phyloP scores from a whole-genome alignment of 495 filamentous ascomycete genomes.

The Oleoguttula mirabilis region DNA sequence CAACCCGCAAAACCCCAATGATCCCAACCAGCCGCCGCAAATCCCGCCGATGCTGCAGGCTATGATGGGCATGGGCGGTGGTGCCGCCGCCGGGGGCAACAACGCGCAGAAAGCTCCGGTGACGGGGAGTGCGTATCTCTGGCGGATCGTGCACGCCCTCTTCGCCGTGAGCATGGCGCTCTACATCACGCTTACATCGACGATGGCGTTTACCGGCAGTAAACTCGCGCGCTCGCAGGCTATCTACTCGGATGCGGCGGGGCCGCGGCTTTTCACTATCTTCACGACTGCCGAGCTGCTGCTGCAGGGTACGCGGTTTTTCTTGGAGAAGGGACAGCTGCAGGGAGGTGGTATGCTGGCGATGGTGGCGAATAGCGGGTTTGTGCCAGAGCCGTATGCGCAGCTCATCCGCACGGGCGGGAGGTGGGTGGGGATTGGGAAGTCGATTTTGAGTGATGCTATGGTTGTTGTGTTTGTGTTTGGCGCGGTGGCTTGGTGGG shows the following conservation, averaged over 20 bases:
- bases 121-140: conserved; percentile 45
- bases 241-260: conserved; percentile 23
- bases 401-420: conserved; percentile 47
- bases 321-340: conserved; percentile 45
- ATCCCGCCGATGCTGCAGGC: conserved; percentile 11
- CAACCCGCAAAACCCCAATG: conserved; percentile 23
- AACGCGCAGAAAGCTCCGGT: conserved; percentile 27
- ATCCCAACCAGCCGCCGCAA: conserved; percentile 25
- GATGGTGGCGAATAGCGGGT: conserved; percentile 38
- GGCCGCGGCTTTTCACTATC: conserved; percentile 47
- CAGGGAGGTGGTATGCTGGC: conserved; percentile 42
- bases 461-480: conserved; percentile 66
- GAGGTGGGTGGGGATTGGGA: conserved; percentile 57
- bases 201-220: conserved; percentile 47
- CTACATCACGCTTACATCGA: conserved; percentile 50
- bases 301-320: conserved; percentile 53
- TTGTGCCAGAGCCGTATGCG: conserved; percentile 45
- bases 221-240: conserved; percentile 30
- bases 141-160: conserved; percentile 64
- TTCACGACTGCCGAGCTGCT: conserved; percentile 74
- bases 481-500: conserved; percentile 57
- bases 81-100: conserved; percentile 4
- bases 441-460: conserved; percentile 50
- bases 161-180: conserved; percentile 59
- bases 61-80: conserved; percentile 11